Conservation (phyloP, 768 basidiomycete species). For the Tricholoma sp. region DNA sequence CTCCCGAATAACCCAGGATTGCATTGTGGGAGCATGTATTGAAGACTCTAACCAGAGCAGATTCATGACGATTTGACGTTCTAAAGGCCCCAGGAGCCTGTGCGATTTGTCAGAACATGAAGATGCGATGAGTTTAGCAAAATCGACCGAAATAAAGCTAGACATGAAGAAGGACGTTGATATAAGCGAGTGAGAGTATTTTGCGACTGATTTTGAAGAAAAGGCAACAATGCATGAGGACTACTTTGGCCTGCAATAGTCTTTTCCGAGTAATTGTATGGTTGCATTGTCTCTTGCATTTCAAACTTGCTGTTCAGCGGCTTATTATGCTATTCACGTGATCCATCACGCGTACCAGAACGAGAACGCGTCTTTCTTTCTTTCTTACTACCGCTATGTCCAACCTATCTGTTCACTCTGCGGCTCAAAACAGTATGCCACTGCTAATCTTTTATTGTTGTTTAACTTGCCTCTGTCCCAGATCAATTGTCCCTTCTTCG, state of each 20-base stretch:
- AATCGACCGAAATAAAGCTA: constrained; percentile 79
- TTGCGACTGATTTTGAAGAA: constrained; percentile 78
- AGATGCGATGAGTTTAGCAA: constrained; percentile 8
- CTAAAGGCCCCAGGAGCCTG: constrained; percentile 72
- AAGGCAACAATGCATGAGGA: constrained; percentile 69
- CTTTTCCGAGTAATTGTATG: constrained; percentile 23
- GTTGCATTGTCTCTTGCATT: constrained; percentile 8
- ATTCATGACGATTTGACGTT: constrained; percentile 84
- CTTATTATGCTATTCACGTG: constrained; percentile 2
- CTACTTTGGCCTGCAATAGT: background rate
- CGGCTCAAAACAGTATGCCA: constrained; percentile 61
- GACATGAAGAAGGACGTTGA: constrained; percentile 80
- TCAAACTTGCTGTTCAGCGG: background rate
- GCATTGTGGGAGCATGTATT: constrained; percentile 62
- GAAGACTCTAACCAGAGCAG: constrained; percentile 82
- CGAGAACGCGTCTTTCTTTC: background rate
- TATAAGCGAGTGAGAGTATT: constrained; percentile 75
- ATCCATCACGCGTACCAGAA: background rate
- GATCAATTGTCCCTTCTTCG: constrained; percentile 71
- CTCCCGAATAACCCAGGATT: constrained; percentile 71
- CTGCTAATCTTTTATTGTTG: background rate
- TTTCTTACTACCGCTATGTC: constrained; percentile 5
- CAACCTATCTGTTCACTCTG: constrained; percentile 50
- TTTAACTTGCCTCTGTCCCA: constrained; percentile 21
- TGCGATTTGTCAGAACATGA: constrained; percentile 15